These are phyloP conservation scores for Schizothecium vesticola DNA, from an alignment of 495 filamentous ascomycete species.

Conservation along the genomic window DNA sequence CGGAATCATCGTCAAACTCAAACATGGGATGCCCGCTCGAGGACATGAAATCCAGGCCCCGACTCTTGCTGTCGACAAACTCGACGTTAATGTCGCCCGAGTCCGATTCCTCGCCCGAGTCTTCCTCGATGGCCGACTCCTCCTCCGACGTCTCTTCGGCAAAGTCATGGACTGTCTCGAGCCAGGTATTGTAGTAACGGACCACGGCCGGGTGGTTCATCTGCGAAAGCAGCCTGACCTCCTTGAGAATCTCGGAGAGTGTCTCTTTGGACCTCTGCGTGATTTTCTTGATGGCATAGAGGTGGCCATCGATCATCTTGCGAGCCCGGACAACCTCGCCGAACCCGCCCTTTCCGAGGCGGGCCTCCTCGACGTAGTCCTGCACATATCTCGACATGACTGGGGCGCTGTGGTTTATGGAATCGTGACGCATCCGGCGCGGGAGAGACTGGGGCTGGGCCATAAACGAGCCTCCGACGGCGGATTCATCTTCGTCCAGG, in stretches of 20 bases:
- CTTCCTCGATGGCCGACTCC: slow-evolving; percentile 41
- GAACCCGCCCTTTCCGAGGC: slow-evolving; percentile 88
- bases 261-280: slow-evolving; percentile 72
- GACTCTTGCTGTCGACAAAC: slow-evolving; percentile 63
- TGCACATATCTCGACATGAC: slow-evolving; percentile 66
- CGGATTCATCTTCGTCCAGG: slow-evolving; percentile 38
- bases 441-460: slow-evolving; percentile 36
- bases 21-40: slow-evolving; percentile 76
- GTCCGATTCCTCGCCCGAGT: slow-evolving; percentile 13
- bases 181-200: slow-evolving; percentile 91
- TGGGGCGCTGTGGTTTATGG: slow-evolving; percentile 36
- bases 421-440: slow-evolving; percentile 45
- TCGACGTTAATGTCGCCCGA: slow-evolving; percentile 47
- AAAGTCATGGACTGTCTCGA: slow-evolving; percentile 63
- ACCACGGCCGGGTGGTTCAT: slow-evolving; percentile 96
- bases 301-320: slow-evolving; percentile 84
- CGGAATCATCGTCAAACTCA: slow-evolving; percentile 72
- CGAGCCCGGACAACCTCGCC: slow-evolving; percentile 96
- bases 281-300: slow-evolving; percentile 97
- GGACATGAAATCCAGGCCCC: slow-evolving; percentile 90
- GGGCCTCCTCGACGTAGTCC: slow-evolving; percentile 86
- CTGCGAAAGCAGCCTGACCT: slow-evolving; percentile 82
- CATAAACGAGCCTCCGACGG: slow-evolving; percentile 33
- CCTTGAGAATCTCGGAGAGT: slow-evolving; percentile 80
- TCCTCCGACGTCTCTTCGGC: slow-evolving; percentile 47